A percentile compares a stretch with the other conserved stretches of the same genome.
These are phyloP conservation scores for Yarrowia galli DNA, from an alignment of 1,139 yeast species.

Conservation along the genomic window DNA sequence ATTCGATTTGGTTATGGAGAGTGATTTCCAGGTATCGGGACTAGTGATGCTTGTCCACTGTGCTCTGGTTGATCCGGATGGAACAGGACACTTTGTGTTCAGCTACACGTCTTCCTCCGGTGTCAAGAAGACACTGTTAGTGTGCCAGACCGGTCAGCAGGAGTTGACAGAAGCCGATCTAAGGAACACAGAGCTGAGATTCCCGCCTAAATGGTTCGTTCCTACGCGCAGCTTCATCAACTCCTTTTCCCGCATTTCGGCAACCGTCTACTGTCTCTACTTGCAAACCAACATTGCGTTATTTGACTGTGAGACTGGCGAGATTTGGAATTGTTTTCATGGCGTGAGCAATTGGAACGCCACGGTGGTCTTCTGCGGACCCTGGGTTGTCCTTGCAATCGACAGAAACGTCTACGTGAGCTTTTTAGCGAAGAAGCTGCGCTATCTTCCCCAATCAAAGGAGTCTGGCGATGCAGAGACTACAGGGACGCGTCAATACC, in stretches of 20 bases:
- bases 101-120: slow-evolving; percentile 6
- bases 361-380: slow-evolving; percentile 24
- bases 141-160: slow-evolving; percentile 21
- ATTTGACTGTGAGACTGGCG: slow-evolving; percentile 26
- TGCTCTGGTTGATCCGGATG: slow-evolving; percentile 30
- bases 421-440: slow-evolving; percentile 17
- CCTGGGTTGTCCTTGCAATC: slow-evolving; percentile 33
- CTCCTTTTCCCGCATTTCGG: slow-evolving; percentile 21
- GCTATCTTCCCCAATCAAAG: background rate
- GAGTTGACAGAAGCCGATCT: background rate
- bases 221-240: slow-evolving; percentile 28
- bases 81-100: slow-evolving; percentile 27
- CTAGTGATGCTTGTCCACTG: slow-evolving; percentile 29
- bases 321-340: slow-evolving; percentile 37
- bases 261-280: slow-evolving; percentile 12
- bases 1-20: slow-evolving; percentile 18
- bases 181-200: background rate
- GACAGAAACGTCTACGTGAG: slow-evolving; percentile 22
- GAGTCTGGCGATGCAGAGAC: background rate
- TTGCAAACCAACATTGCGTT: slow-evolving; percentile 32
- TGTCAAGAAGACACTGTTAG: slow-evolving; percentile 10
- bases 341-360: slow-evolving; percentile 37
- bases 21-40: slow-evolving; percentile 15
- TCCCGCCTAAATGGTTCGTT: slow-evolving; percentile 28
- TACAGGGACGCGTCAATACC: background rate